Base-by-base conservation (phyloP, 2,329 filamentous ascomycete genomes). In the Colletotrichum orbiculare region DNA sequence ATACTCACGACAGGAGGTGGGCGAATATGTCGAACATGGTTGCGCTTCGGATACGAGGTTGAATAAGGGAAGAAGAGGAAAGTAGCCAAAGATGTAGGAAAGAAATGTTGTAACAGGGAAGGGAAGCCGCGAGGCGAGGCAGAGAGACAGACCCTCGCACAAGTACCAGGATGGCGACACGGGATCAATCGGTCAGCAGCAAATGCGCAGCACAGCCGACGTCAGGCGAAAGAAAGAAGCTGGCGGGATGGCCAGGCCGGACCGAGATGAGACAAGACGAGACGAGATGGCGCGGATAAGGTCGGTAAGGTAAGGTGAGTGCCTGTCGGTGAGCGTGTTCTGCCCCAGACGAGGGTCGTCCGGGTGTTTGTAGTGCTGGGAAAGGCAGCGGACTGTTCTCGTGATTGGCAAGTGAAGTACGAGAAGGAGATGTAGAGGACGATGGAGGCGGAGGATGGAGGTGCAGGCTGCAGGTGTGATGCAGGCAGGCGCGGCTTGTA, bases 11-110 rank as follows among this genome's bases (percentile, higher is more conserved):
- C 77, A 94, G 82, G 72, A 93, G 82, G 79, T 92, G 91, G 72
- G 91, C 88, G 72, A 94, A 86, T 71, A 93, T 86, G 78, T 91
- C 89, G 74, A 94, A 93, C 91, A 94, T 92, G 78, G 60, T 79
- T 62, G 47, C 53, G 47, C 42, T 63, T 62, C 43, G n/a, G 53
- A 37, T 33, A 8, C 25, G 38, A 35, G 38, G 43, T 37, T 50
- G n/a, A 58, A 54, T 53, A 55, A 49, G 38, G 49, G 52, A 54
- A 45, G 39, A 6, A 34, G 41, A 6, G 15, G 41, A 45, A 46
- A 47, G 34, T 25, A 25, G 12, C 33, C 38, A 39, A n/a, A 60
- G 17, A 33, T 60, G 17, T 55, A 64, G 56, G 17, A 43, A 50
- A 25, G 55, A 60, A 17, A 41, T 54, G 47, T 63, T 63, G 47